phyloP scores from a whole-genome alignment of 2,329 filamentous ascomycete genomes.

The Sphaerulina vaccinii region DNA sequence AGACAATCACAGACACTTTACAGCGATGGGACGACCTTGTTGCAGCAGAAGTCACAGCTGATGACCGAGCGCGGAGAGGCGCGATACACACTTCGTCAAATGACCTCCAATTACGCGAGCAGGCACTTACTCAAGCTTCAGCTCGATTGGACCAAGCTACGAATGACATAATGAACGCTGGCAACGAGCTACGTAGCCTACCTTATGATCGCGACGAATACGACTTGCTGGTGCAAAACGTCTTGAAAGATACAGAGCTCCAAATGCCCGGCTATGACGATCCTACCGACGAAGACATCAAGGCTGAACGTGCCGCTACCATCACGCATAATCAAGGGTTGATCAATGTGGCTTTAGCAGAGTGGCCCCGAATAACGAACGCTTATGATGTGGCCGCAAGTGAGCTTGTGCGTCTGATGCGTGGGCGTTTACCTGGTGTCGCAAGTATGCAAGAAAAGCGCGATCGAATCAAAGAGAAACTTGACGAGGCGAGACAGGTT shows the following conservation, averaged over 20 bases:
- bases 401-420: neutral
- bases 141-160: neutral
- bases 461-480: neutral
- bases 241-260: neutral
- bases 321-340: neutral
- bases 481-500: neutral
- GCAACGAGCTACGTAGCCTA: neutral
- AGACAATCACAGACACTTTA: too few species aligned
- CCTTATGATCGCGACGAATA: neutral
- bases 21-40: too few species aligned
- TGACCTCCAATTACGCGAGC: neutral
- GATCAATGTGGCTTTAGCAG: neutral
- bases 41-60: too few species aligned
- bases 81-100: too few species aligned
- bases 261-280: neutral
- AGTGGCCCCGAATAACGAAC: neutral
- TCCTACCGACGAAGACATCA: neutral
- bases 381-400: neutral
- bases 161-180: neutral
- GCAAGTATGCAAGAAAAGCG: neutral
- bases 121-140: neutral
- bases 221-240: neutral
- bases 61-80: too few species aligned
- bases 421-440: neutral
- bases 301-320: neutral